phyloP scores from a whole-genome alignment of 2,329 filamentous ascomycete species.

The Colletotrichum incanum region DNA sequence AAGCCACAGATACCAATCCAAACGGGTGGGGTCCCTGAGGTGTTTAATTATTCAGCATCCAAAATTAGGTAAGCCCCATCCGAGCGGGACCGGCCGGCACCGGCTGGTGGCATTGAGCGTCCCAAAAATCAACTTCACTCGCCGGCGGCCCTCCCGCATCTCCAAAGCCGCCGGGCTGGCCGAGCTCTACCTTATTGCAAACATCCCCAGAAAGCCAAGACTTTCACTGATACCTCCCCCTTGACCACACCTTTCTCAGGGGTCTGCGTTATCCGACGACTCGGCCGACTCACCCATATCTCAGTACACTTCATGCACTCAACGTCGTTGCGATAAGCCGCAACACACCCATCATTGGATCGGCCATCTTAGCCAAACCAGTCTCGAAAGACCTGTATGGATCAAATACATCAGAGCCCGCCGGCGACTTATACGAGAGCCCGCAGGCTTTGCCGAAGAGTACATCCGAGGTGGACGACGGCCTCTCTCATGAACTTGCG shows the following conservation, averaged over 20 bases:
- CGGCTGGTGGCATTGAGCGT: slow-evolving; percentile 6
- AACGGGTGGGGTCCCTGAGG: neutral
- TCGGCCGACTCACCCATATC: slow-evolving; percentile 17
- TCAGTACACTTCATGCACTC: neutral
- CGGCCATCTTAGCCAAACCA: slow-evolving; percentile 8
- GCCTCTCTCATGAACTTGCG: slow-evolving; percentile 19
- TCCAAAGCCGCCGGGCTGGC: slow-evolving; percentile 37
- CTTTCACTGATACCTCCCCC: slow-evolving; percentile 6
- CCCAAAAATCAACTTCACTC: slow-evolving; percentile 31
- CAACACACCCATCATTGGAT: slow-evolving; percentile 23
- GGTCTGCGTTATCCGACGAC: neutral
- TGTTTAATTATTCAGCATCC: slow-evolving; percentile 2
- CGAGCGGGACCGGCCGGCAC: slow-evolving; percentile 9
- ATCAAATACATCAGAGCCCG: slow-evolving; percentile 25
- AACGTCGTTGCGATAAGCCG: slow-evolving; percentile 15
- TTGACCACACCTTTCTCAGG: slow-evolving; percentile 1
- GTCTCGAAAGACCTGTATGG: slow-evolving; percentile 17
- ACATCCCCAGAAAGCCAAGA: slow-evolving; percentile 27
- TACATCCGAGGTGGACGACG: slow-evolving; percentile 19
- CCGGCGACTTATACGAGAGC: slow-evolving; percentile 38
- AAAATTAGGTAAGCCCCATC: slow-evolving; percentile 35
- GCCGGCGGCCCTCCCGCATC: slow-evolving; percentile 32
- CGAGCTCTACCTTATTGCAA: slow-evolving; percentile 29
- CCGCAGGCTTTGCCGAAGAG: slow-evolving; percentile 38
- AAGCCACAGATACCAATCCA: slow-evolving; percentile 2